phyloP scores from a whole-genome alignment of 139 green algal species.

The Micractinium conductrix region DNA sequence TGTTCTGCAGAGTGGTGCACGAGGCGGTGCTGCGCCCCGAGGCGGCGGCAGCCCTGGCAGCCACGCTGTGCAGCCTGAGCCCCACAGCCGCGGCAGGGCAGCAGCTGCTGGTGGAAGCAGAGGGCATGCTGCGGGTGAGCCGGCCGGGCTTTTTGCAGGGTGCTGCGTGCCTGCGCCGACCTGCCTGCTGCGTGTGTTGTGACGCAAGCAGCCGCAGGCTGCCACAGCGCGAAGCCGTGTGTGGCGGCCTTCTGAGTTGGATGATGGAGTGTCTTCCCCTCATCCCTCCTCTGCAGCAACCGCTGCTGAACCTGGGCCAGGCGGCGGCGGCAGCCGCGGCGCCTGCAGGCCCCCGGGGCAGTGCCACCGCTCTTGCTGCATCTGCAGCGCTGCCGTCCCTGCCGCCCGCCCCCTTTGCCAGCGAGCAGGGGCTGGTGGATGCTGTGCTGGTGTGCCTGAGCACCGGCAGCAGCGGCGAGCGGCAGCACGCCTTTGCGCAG shows the following conservation, averaged over 20 bases:
- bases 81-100: conserved; percentile 12
- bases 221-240: too few relatives aligned
- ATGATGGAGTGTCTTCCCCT: too few relatives aligned
- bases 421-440: conserved; percentile 44
- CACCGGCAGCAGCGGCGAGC: conserved; percentile 25
- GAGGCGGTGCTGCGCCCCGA: neutral
- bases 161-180: neutral
- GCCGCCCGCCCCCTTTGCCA: conserved; percentile 23
- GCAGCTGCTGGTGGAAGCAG: conserved; percentile 26
- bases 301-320: neutral
- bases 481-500: conserved; percentile 55
- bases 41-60: conserved; percentile 9
- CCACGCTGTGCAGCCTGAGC: conserved; percentile 32
- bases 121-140: conserved; percentile 27
- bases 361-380: neutral
- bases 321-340: neutral
- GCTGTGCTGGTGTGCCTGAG: conserved; percentile 47
- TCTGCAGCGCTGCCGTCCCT: neutral
- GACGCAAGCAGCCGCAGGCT: too few relatives aligned
- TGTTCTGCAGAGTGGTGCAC: conserved; percentile 12
- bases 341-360: neutral
- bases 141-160: neutral
- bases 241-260: too few relatives aligned
- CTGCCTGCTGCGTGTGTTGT: neutral
- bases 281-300: too few relatives aligned